Conservation (phyloP, 495 filamentous ascomycete species). For the Penicillium desertorum region DNA sequence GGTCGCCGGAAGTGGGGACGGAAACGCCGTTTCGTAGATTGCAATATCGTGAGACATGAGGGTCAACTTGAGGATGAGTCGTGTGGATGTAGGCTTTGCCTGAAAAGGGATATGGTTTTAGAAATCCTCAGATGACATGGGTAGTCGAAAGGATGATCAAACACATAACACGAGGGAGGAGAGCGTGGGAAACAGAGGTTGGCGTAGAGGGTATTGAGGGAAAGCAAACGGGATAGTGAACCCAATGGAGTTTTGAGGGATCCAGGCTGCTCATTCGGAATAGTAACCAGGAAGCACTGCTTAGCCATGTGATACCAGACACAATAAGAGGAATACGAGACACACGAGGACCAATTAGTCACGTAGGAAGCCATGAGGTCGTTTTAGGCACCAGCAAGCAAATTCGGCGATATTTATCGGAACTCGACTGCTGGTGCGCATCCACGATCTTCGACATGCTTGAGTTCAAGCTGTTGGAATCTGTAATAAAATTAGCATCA, state of each 20-base stretch:
- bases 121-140: neutral
- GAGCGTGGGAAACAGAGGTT: neutral
- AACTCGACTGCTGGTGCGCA: conserved; percentile 92
- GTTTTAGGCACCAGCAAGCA: conserved; percentile 20
- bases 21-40: conserved; percentile 31
- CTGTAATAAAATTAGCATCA: conserved; percentile 40
- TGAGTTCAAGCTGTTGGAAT: conserved; percentile 90
- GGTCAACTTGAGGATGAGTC: conserved; percentile 22
- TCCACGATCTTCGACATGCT: conserved; percentile 79
- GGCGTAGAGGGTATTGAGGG: conserved; percentile 4
- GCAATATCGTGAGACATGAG: conserved; percentile 33
- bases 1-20: conserved; percentile 16
- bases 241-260: neutral
- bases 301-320: conserved; percentile 1
- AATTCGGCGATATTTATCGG: conserved; percentile 55
- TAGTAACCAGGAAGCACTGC: conserved; percentile 15
- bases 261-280: neutral
- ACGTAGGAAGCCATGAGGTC: neutral
- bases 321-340: conserved; percentile 1
- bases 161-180: conserved; percentile 1
- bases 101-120: conserved; percentile 17
- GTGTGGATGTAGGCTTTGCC: conserved; percentile 7
- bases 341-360: neutral
- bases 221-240: neutral
- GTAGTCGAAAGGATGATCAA: conserved; percentile 11